Base-by-base conservation (phyloP, 2,329 filamentous ascomycete genomes). In the Samsoniella hepiali region DNA sequence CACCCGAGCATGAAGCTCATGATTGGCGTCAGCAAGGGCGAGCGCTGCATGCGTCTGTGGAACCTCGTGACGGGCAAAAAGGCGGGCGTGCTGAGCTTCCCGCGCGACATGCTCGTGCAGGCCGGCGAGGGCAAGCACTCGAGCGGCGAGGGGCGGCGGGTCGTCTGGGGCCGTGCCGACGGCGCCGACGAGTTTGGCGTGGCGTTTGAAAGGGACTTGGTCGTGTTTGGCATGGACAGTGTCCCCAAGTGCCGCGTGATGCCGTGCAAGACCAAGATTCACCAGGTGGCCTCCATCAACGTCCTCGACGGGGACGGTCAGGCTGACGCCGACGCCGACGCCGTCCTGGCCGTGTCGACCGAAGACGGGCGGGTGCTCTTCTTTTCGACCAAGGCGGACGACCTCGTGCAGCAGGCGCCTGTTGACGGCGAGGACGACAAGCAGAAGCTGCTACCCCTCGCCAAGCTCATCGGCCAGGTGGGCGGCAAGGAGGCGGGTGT, bases 1-100 rank as follows among this genome's bases (percentile, higher is more conserved):
- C 95, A 99, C 74, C 94, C 95, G 0, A 96, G 91, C 74, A 91
- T 96, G 84, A 98, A 97, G 78, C 81, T 99, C 58, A 97, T 98
- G 91, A 87, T 99, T 65, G 96, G 87, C 69, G 93, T 98, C 9
- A 90, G 91, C 68, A 91, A 89, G 70, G 93, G 93, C 67, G 95
- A 99, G 79, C 88, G 87, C 67, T 92, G 89, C 72, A 96, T 99
- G 91, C 82, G 95, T 67, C 76, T 98, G 67, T 99, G 95, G 95
- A 98, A 99, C 72, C 76, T 99, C 67, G 93, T 98, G 68, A 98
- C 94, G 3, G 95, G 93, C 17, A 96, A 94, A 79, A 97, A 97
- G 79, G 93, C 93, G 1, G 92, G 93, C 36, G 93, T 97, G 59
- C 79, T 99, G 69, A 95, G 91, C 73, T 98, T 98, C 74, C 85